Evolutionary conservation across 495 filamentous ascomycete genomes (phyloP), one percentile per base, ranked within the genome.

Genomic region (Penicillium soppii): DNA sequence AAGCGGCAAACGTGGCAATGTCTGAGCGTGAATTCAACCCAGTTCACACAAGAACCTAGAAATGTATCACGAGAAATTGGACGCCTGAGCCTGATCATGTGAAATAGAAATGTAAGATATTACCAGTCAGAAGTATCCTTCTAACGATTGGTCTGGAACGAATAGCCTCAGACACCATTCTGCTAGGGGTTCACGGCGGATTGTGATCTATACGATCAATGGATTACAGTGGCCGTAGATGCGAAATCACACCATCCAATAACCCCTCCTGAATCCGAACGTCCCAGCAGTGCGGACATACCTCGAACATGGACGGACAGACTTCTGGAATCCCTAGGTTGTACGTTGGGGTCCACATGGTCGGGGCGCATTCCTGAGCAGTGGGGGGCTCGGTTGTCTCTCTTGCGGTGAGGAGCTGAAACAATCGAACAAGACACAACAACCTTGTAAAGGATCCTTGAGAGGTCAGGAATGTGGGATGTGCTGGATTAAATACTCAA

Each of bases 281-380:
- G 40, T 4, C 12, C 29, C 30, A 9, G 13, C 30, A 38, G 15
- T n/a, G 43, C 36, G 16, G 29, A 40, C 51, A 53, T 42, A 42
- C 25, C 19, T 47, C 35, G 36, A 32, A 41, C 9, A 33, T 20
- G 27, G 3, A 40, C n/a, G 32, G 50, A 30, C 45, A n/a, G 44
- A 12, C 29, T 54, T 55, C 52, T 59, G 56, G 56, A 59, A 59
- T 51, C 47, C 47, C 33, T 38, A 12, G 13, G 13, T 32, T 32
- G n/a, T n/a, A n/a, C 29, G 3, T 32, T 3, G 22, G 38, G 52
- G 42, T 46, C 56, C 56, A 59, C 56, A 59, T 59, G 56, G 56
- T 17, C 30, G 36, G 20, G 42, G 26, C 42, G 13, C 44, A 48
- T 49, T 49, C 47, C 47, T 40, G 17, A 22, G 47, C 36, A 49